Conservation (phyloP, 441 rosid genomes). For the Pelargonium australe region DNA sequence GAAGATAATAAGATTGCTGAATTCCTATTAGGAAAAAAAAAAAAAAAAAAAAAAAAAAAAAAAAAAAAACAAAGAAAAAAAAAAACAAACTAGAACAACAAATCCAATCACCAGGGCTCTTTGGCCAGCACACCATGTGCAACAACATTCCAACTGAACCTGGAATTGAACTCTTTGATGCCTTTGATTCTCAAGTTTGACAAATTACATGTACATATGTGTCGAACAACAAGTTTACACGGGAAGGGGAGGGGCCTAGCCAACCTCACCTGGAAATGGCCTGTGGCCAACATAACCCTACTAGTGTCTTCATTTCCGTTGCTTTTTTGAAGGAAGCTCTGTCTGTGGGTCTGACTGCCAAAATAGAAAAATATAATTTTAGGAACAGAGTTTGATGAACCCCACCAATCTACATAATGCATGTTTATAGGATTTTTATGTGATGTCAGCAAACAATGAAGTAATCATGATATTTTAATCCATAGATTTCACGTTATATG, state of each 20-base stretch:
- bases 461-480: not conserved
- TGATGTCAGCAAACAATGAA: not conserved
- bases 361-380: not conserved
- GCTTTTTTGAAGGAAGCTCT: slow-evolving; percentile 4
- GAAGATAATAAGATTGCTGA: no score
- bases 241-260: not conserved
- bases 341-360: slow-evolving; percentile 5
- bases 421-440: not conserved
- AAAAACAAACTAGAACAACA: no score
- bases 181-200: not conserved
- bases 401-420: not conserved
- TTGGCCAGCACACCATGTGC: no score
- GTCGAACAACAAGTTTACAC: not conserved
- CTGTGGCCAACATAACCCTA: not conserved
- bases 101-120: no score
- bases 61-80: no score
- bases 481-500: no score
- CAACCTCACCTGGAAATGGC: not conserved
- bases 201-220: not conserved
- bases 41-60: no score
- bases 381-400: not conserved
- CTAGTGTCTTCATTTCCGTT: not conserved
- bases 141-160: no score
- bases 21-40: no score
- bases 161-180: not conserved